Base-by-base conservation (phyloP, 2,329 filamentous ascomycete species). In the Emericellopsis cladophorae region DNA sequence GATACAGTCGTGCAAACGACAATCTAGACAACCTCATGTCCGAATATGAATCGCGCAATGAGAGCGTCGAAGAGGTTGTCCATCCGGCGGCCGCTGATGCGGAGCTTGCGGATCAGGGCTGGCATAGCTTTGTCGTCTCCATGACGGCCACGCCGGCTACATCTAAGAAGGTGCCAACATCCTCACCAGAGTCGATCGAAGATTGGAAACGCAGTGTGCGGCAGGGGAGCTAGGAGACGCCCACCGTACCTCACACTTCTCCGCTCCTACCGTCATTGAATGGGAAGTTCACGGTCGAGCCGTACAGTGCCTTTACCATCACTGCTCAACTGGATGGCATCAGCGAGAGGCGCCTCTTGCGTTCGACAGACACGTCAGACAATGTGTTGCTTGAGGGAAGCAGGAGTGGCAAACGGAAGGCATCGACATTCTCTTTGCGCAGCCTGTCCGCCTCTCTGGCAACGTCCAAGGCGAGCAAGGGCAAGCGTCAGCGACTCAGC, bases 341-440 rank as follows among this genome's bases (percentile, higher is more conserved):
- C 26, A 29, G 26, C 7, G 26, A 29, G 12, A 29, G 26, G 12
- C 26, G 12, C 26, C 7, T 29, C 26, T 29, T 29, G 26, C 26
- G 26, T 9, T 29, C 26, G 11, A 33, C 18, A 4, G 39, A 24
- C 31, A 24, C 31, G 16, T n/a, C 16, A 7, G n/a, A 38, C 11
- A 44, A 48, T 16, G 6, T 42, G 7, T 42, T 41, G 34, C 18
- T n/a, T 14, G 12, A 31, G 12, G 32, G 40, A 23, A 42, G 41
- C 6, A 48, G 44, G n/a, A 44, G 34, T n/a, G 44, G 44, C 7
- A 60, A 61, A 40, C 56, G 58, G 26, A 55, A 54, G 18, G 49
- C 56, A 2, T 60, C 58, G 1, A 41, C 49, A 4, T 55, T 58
- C 41, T 58, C 55, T 9, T 43, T 60, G 18, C 48, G 48, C 16